Evolutionary conservation across 495 filamentous ascomycete genomes (phyloP), one percentile per base, ranked within the genome.

Genomic region (Friedmanniomyces simplex): DNA sequence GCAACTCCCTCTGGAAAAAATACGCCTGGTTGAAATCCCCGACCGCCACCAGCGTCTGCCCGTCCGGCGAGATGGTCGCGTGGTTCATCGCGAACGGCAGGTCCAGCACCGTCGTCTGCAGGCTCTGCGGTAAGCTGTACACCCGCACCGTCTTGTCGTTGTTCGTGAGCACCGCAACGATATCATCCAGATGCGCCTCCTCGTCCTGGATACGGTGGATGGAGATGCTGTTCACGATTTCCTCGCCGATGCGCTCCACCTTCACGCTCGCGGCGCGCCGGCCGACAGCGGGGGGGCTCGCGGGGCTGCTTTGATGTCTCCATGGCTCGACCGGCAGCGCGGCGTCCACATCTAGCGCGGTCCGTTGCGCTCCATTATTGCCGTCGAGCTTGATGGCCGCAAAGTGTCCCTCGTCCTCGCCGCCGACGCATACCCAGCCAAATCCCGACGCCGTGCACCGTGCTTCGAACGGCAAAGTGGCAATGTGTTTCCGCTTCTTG

Each of bases 371-470:
- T 67, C 59, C 22, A 67, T 63, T 16, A 67, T 63, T 16, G 74
- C 68, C 78, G 50, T 73, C 78, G 43, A 88, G 76, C 59, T 74
- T 78, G 60, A 98, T 85, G 39, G 89, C 81, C 54, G 86, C 83
- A 66, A 94, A 95, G 67, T 90, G 82, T 50, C 93, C 93, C 57
- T 81, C 78, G 51, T 90, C 84, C 21, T 75, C 74, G 50, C 94
- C 93, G 36, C 91, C 93, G 32, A 87, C 86, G 63, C 86, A 94
- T 18, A 97, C 78, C 88, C 88, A 97, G 50, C 88, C 89, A 67
- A 87, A 79, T 21, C 80, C 84, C 39, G 89, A 83, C 20, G 87
- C 85, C 34, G 96, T 80, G 72, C 93, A 97, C 71, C 84, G 78
- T 18, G 89, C 88, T 51, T 82, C 76, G 70, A 95, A 97, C 3